Evolutionary conservation across 345 rosid species (phyloP).

Genomic region (Arabis hirsuta): DNA sequence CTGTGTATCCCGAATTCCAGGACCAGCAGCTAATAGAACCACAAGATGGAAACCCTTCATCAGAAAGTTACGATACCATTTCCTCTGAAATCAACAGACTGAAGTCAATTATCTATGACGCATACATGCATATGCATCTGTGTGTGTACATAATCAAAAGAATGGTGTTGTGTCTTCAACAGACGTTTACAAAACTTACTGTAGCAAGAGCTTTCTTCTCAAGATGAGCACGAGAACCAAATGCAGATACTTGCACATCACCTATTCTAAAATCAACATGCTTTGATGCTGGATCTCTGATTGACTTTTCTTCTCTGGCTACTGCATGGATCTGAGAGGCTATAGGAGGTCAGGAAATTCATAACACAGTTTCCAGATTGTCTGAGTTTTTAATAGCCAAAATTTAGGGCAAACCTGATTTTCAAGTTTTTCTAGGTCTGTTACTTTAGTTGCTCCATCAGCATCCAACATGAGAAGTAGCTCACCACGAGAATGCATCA

Average conservation of each 20-base stretch:
- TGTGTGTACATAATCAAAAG: not conserved
- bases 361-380: conserved; percentile 22
- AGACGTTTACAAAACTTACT: conserved; percentile 52
- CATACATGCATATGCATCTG: conserved; percentile 6
- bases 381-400: not conserved
- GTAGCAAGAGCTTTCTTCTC: conserved; percentile 95
- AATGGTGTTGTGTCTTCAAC: conserved; percentile 2
- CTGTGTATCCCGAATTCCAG: conserved; percentile 98
- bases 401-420: conserved; percentile 62
- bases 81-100: conserved; percentile 65
- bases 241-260: conserved; percentile 79
- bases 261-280: conserved; percentile 55
- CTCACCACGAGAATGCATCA: conserved; percentile 99
- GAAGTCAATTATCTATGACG: conserved; percentile 34
- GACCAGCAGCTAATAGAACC: conserved; percentile 85
- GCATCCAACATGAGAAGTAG: conserved; percentile 98
- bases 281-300: conserved; percentile 52
- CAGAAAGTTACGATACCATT: conserved; percentile 94
- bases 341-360: conserved; percentile 46
- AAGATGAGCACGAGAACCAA: conserved; percentile 99
- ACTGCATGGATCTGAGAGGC: conserved; percentile 75
- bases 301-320: conserved; percentile 56
- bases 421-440: conserved; percentile 95
- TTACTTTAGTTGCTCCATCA: conserved; percentile 98
- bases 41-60: conserved; percentile 98